Percentiles rank a stretch among this genome's conserved stretches.
Conservation (phyloP, 176 grass and related monocot species). For the Pontederia paniculata region DNA sequence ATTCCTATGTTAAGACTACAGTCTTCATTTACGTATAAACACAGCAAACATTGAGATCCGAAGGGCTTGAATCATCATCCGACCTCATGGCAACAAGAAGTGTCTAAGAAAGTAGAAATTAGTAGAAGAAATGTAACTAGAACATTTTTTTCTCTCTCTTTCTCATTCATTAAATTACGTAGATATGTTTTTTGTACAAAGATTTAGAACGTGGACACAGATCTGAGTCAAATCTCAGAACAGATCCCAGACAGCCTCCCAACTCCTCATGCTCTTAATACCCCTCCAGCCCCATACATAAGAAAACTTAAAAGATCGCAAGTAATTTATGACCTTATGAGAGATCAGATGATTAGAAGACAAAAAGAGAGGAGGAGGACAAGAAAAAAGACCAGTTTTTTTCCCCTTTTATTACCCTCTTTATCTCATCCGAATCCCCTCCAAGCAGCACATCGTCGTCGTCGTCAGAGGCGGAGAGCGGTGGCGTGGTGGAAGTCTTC, state of each 20-base stretch:
- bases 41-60: not conserved
- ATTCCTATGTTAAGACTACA: no score
- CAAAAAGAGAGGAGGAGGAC: not conserved
- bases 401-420: not conserved
- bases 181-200: constrained; percentile 1
- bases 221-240: not conserved
- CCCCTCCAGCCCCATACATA: not conserved
- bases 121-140: not conserved
- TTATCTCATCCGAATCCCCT: not conserved
- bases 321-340: no score
- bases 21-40: no score
- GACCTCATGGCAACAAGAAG: no score
- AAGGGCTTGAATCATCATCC: not conserved
- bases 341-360: not conserved
- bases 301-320: not conserved
- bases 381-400: not conserved
- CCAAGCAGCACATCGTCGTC: not conserved
- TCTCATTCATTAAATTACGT: not conserved
- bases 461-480: not conserved
- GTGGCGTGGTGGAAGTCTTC: constrained; percentile 1
- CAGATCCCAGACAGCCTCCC: not conserved
- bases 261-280: not conserved
- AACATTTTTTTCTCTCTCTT: not conserved
- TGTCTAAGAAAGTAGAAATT: not conserved
- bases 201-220: not conserved